phyloP scores from a whole-genome alignment of 1,284 basidiomycete species.

The Sanghuangporus weigelae region DNA sequence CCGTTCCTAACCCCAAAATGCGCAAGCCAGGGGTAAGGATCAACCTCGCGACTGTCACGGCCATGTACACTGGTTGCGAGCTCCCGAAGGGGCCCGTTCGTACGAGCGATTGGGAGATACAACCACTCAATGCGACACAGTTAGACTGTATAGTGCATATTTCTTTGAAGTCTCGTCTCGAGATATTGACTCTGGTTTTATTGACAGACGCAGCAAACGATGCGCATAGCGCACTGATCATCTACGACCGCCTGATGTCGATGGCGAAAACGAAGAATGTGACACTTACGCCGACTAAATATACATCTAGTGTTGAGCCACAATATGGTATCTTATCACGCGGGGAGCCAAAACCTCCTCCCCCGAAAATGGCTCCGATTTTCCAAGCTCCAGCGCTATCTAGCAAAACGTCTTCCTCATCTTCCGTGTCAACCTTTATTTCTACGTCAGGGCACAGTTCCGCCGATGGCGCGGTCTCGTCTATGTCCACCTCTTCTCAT shows the following conservation, averaged over 20 bases:
- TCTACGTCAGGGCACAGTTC: background rate
- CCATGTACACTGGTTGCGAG: slow-evolving; percentile 41
- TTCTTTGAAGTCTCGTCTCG: background rate
- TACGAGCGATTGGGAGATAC: slow-evolving; percentile 53
- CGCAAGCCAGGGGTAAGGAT: slow-evolving; percentile 38
- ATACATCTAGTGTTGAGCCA: slow-evolving; percentile 21
- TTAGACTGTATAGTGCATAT: slow-evolving; percentile 38
- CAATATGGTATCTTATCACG: background rate
- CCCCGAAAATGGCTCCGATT: background rate
- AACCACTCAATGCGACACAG: slow-evolving; percentile 36
- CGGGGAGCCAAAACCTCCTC: background rate
- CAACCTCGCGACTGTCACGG: slow-evolving; percentile 48
- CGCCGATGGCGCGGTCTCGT: background rate
- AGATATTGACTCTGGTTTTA: background rate
- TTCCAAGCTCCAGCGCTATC: background rate
- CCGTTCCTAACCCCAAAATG: background rate
- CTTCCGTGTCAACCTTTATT: slow-evolving; percentile 4
- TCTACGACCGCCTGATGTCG: slow-evolving; percentile 38
- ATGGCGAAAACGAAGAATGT: slow-evolving; percentile 30
- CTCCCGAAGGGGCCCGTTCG: slow-evolving; percentile 49
- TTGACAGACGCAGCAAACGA: slow-evolving; percentile 56
- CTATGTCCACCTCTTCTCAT: background rate
- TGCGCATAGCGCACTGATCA: slow-evolving; percentile 46
- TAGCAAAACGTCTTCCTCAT: background rate
- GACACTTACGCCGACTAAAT: slow-evolving; percentile 26